These are phyloP conservation scores for Zygnema circumcarinatum DNA, from an alignment of 139 green algal species.

Conservation along the genomic window DNA sequence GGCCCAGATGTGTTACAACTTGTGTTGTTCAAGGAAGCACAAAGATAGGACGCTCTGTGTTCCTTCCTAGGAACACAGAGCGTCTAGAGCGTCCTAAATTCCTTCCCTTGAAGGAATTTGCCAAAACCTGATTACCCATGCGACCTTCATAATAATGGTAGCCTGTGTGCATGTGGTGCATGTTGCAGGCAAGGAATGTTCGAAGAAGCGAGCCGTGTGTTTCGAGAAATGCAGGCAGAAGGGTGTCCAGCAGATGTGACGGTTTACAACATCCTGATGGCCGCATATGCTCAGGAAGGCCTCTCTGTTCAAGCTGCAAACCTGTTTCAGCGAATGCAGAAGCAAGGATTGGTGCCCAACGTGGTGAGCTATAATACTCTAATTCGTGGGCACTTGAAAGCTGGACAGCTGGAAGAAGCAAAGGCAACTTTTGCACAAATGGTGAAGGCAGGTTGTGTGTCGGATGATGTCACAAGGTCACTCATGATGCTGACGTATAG, in stretches of 20 bases:
- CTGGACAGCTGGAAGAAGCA: conserved; percentile 10
- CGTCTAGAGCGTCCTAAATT: too few relatives aligned
- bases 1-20: too few relatives aligned
- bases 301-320: conserved; percentile 26
- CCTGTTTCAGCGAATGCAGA: conserved; percentile 36
- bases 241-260: conserved; percentile 24
- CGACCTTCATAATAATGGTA: too few relatives aligned
- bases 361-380: conserved; percentile 51
- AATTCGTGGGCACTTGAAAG: conserved; percentile 29
- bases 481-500: conserved; percentile 5
- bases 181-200: conserved; percentile 30
- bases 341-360: conserved; percentile 28
- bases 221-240: conserved; percentile 48
- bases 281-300: conserved; percentile 33
- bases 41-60: too few relatives aligned
- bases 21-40: too few relatives aligned
- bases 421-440: neutral
- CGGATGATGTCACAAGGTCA: conserved; percentile 19
- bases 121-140: too few relatives aligned
- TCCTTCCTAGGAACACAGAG: too few relatives aligned
- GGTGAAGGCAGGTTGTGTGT: conserved; percentile 16
- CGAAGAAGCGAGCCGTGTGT: conserved; percentile 34
- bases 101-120: too few relatives aligned
- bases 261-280: conserved; percentile 55
- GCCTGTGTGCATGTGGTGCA: too few relatives aligned